phyloP scores from a whole-genome alignment of 495 filamentous ascomycete species.

The Rostrohypoxylon terebratum region DNA sequence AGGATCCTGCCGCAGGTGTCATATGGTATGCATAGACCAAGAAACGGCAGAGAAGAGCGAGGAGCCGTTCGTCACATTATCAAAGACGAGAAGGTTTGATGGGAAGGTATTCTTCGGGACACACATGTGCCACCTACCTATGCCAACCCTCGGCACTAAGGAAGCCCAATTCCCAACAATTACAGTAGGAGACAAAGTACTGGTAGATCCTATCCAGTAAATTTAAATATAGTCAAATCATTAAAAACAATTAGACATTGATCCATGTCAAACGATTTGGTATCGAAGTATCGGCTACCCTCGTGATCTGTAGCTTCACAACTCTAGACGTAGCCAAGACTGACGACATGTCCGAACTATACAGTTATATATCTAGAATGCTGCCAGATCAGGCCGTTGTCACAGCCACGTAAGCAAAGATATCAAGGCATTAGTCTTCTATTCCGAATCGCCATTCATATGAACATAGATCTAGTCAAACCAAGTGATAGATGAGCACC shows the following conservation, averaged over 20 bases:
- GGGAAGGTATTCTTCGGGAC: conserved; percentile 89
- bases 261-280: not conserved
- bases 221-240: conserved; percentile 1
- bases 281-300: no score
- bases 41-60: conserved; percentile 78
- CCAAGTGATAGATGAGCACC: no score
- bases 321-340: no score
- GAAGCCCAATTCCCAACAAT: conserved; percentile 64
- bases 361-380: no score
- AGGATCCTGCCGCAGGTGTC: conserved; percentile 86
- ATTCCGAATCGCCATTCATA: no score
- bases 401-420: no score
- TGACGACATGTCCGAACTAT: no score
- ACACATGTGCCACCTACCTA: conserved; percentile 71
- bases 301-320: no score
- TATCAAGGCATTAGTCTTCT: no score
- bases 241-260: not conserved
- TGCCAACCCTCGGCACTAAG: conserved; percentile 28
- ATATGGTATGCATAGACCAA: conserved; percentile 96
- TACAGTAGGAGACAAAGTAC: conserved; percentile 67
- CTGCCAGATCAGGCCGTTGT: no score
- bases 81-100: conserved; percentile 82
- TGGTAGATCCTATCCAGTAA: conserved; percentile 41
- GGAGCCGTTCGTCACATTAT: conserved; percentile 89
- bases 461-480: no score